These are phyloP conservation scores for Tilletiopsis washingtonensis DNA, from an alignment of 1,284 basidiomycete genomes.

Conservation along the genomic window DNA sequence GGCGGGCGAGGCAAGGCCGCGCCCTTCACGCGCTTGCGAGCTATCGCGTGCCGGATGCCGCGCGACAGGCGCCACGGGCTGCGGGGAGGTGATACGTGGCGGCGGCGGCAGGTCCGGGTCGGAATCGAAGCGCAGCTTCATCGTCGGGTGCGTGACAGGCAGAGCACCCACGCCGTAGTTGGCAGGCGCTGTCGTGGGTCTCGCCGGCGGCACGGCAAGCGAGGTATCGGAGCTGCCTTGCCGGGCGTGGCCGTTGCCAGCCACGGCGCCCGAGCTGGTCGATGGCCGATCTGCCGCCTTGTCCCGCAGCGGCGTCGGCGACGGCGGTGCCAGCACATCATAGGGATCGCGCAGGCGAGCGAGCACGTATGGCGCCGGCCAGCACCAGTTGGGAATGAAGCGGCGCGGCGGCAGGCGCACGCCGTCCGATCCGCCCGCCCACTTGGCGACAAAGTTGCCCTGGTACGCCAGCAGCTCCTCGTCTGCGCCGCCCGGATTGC, in stretches of 20 bases:
- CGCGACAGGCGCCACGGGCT: not conserved
- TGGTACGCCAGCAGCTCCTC: no score
- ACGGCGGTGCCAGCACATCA: not conserved
- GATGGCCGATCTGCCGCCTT: not conserved
- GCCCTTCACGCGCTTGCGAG: not conserved
- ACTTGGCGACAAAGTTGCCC: slow-evolving; percentile 28
- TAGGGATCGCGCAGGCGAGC: slow-evolving; percentile 16
- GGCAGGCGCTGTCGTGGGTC: not conserved
- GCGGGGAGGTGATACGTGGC: not conserved
- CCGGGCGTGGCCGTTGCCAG: not conserved
- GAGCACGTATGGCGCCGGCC: slow-evolving; percentile 22
- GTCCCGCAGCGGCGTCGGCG: slow-evolving; percentile 5
- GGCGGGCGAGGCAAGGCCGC: not conserved
- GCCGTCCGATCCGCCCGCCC: slow-evolving; percentile 1
- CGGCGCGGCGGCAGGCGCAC: slow-evolving; percentile 26
- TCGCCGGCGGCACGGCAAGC: slow-evolving; percentile 9
- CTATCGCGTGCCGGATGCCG: not conserved
- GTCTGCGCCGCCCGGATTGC: no score
- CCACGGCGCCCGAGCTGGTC: not conserved
- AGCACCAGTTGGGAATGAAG: slow-evolving; percentile 31
- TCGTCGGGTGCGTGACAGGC: slow-evolving; percentile 34
- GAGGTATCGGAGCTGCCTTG: slow-evolving; percentile 1
- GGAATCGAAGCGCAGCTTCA: slow-evolving; percentile 33
- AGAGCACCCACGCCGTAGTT: slow-evolving; percentile 6
- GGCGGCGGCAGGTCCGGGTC: slow-evolving; percentile 7